A percentile compares a stretch with the other conserved stretches of the same genome.
phyloP scores from a whole-genome alignment of 305 asterid genomes.

The Caryopteris hybrid region DNA sequence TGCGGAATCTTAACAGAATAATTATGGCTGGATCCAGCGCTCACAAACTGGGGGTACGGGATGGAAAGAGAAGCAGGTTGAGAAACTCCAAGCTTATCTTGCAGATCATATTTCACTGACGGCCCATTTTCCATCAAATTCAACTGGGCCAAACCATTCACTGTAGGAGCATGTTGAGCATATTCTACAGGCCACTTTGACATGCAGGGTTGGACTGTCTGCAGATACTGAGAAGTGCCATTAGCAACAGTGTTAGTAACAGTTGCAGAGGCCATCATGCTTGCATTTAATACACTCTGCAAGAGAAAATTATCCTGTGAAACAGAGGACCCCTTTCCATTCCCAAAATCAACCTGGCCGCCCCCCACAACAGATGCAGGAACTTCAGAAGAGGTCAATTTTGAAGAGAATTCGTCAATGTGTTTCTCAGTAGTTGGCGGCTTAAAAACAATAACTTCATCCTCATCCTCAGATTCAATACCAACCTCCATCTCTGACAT shows the following conservation, averaged over 20 bases:
- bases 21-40: slow-evolving; percentile 29
- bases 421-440: slow-evolving; percentile 61
- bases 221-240: slow-evolving; percentile 42
- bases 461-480: slow-evolving; percentile 73
- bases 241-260: slow-evolving; percentile 23
- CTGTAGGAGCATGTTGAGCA: slow-evolving; percentile 35
- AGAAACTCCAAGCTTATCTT: slow-evolving; percentile 41
- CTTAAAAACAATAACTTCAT: slow-evolving; percentile 86
- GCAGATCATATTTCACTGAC: slow-evolving; percentile 36
- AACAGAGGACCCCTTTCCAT: slow-evolving; percentile 37
- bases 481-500: slow-evolving; percentile 28
- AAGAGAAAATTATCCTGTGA: slow-evolving; percentile 36
- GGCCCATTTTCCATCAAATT: slow-evolving; percentile 52
- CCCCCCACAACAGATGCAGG: slow-evolving; percentile 35
- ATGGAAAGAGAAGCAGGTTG: slow-evolving; percentile 47
- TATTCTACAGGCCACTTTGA: slow-evolving; percentile 53
- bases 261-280: slow-evolving; percentile 32
- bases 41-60: slow-evolving; percentile 44
- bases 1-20: slow-evolving; percentile 43
- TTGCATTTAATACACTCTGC: slow-evolving; percentile 35
- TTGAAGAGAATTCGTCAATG: slow-evolving; percentile 37
- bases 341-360: slow-evolving; percentile 28
- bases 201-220: slow-evolving; percentile 36
- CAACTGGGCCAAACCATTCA: slow-evolving; percentile 50
- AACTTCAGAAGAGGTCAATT: slow-evolving; percentile 28